Evolutionary conservation across 768 basidiomycete genomes (phyloP).

Genomic region (Boletus sp.): DNA sequence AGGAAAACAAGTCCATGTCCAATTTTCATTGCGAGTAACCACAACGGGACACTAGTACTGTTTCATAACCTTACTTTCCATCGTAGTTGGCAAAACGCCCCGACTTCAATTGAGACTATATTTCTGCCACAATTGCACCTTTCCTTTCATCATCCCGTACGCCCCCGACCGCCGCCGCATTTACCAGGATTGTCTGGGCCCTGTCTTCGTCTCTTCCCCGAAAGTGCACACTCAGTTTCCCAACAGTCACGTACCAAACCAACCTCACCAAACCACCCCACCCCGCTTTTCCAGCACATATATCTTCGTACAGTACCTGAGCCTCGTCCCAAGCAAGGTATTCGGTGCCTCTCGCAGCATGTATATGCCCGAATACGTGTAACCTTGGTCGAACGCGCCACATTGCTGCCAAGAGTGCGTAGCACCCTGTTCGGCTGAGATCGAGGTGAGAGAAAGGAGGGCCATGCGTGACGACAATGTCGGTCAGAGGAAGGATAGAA

Average conservation of each 20-base stretch:
- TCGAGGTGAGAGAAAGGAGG: not conserved
- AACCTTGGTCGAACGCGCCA: conserved; percentile 7
- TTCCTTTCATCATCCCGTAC: conserved; percentile 9
- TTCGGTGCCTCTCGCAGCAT: conserved; percentile 4
- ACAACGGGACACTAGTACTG: not conserved
- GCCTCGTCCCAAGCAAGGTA: not conserved
- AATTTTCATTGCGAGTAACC: not conserved
- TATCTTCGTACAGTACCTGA: conserved; percentile 5
- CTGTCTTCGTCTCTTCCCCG: not conserved
- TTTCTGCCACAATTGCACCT: not conserved
- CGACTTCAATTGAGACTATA: not conserved
- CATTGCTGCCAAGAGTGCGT: conserved; percentile 2
- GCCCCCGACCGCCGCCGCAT: conserved; percentile 4
- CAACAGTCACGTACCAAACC: not conserved
- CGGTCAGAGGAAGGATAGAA: not conserved
- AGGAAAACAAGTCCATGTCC: no score
- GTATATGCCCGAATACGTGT: conserved; percentile 12
- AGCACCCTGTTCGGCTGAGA: not conserved
- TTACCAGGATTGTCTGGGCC: conserved; percentile 2
- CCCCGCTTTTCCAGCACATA: conserved; percentile 1
- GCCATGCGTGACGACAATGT: not conserved
- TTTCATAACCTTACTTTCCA: not conserved
- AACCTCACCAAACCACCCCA: conserved; percentile 1
- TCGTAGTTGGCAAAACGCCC: not conserved
- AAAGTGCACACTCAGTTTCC: not conserved